Conservation (phyloP, 2,329 filamentous ascomycete genomes). For the Aspergillus japonicus region DNA sequence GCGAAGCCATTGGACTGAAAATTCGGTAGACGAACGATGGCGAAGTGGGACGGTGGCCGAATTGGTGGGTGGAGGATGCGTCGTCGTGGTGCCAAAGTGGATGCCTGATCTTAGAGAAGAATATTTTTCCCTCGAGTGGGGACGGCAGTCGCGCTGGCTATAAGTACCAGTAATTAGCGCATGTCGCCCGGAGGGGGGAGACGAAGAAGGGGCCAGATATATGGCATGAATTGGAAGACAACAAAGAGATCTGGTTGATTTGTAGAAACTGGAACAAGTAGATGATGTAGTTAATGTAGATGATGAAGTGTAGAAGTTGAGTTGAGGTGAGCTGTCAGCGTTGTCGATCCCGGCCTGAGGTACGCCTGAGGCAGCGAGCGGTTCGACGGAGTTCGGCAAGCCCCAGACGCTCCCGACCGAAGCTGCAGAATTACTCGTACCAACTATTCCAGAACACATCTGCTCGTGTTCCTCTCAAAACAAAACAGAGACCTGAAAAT, state of each 20-base stretch:
- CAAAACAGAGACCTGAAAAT: neutral
- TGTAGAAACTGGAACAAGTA: neutral
- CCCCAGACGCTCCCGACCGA: neutral
- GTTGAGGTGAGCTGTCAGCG: neutral
- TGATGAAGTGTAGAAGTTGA: neutral
- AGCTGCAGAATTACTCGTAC: neutral
- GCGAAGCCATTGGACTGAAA: neutral
- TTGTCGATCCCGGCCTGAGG: neutral
- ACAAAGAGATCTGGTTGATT: neutral
- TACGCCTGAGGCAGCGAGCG: neutral
- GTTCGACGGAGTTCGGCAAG: neutral
- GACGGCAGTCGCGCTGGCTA: neutral
- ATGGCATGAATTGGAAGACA: neutral
- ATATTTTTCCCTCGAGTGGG: constrained; percentile 1
- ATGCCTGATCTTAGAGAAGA: constrained; percentile 13
- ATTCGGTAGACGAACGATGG: neutral
- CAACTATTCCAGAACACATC: no score
- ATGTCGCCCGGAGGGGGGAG: neutral
- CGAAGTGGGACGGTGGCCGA: neutral
- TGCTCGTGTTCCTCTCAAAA: neutral
- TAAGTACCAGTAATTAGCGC: neutral
- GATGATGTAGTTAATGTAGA: neutral
- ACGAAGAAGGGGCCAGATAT: neutral
- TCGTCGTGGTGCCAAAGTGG: constrained; percentile 6
- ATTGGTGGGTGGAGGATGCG: neutral